These are phyloP conservation scores for Cylindricascospora bacillispora DNA, from an alignment of 1,139 yeast species.

Conservation along the genomic window DNA sequence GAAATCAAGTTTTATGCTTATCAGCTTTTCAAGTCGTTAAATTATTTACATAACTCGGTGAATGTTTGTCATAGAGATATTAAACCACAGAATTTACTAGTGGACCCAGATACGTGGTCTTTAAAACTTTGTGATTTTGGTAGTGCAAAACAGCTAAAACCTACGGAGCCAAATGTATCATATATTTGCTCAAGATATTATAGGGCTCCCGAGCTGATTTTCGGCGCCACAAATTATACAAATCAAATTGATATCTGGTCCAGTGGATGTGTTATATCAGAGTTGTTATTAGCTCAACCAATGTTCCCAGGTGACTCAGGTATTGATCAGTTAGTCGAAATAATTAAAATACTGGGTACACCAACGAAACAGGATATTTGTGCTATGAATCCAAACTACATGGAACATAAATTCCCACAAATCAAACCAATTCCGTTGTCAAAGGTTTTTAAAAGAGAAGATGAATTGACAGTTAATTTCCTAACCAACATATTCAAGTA, in stretches of 20 bases:
- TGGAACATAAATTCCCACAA: constrained; percentile 95
- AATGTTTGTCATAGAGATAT: constrained; percentile 97
- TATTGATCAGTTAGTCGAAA: constrained; percentile 92
- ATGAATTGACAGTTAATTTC: constrained; percentile 23
- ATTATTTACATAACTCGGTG: constrained; percentile 69
- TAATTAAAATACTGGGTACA: constrained; percentile 89
- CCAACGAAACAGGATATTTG: constrained; percentile 87
- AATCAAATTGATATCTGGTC: constrained; percentile 97
- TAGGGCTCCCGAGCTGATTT: constrained; percentile 87
- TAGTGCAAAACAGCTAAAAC: constrained; percentile 87
- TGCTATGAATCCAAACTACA: constrained; percentile 93
- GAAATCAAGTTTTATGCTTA: constrained; percentile 86
- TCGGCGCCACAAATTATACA: constrained; percentile 88
- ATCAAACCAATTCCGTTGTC: constrained; percentile 85
- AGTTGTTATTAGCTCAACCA: constrained; percentile 87
- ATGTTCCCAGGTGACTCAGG: constrained; percentile 97
- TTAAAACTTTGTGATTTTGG: constrained; percentile 95
- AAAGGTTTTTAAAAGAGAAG: constrained; percentile 58
- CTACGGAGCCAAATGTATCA: constrained; percentile 86
- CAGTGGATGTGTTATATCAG: constrained; percentile 97
- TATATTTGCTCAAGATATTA: constrained; percentile 94
- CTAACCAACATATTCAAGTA: constrained; percentile 22
- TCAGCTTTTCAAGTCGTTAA: constrained; percentile 82
- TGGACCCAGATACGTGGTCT: constrained; percentile 74
- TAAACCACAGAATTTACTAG: constrained; percentile 86